Evolutionary conservation across 805 yeast species (phyloP), one percentile per base, ranked within the genome.

Genomic region (Tetrapisispora nanseiensis): DNA sequence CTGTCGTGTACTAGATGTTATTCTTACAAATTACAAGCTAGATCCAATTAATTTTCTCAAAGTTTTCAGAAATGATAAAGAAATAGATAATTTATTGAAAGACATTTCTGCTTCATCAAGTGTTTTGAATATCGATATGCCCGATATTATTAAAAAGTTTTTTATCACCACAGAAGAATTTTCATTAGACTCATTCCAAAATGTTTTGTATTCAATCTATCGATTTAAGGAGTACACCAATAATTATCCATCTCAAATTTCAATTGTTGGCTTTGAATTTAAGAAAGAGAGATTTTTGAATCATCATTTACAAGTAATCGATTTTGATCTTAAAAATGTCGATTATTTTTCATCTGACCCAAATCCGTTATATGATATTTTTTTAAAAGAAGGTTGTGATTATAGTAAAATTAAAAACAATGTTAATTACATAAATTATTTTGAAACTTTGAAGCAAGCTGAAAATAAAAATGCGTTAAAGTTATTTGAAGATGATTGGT

Each of bases 181-280:
- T 56, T 86, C 95, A 0, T 63, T 86, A 31, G 95, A 85, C 58
- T 82, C 92, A 1, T 80, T 80, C 55, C 94, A 85, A 54, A 85
- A 85, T 57, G 72, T 84, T 6, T 46, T 82, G 3, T 82, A 76
- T 57, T 75, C 82, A 48, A 49, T 81, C 2, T 66, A 73, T 28
- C 62, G 76, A 40, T 83, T 69, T 54, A 57, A 70, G 24, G 77
- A 79, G 48, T 45, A 69, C 2, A 56, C 63, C 3, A 65, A 68
- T 0, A 19, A 8, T 1, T 80, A 71, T 46, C 94, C 95, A 0
- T 34, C 50, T 0, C 49, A 49, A 2, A 63, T 84, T 3, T 73
- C 77, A 0, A 68, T 86, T 3, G 74, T 78, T 3, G 92, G 95
- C 2, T 83, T 83, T 56, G 86, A 78, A 35, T 86, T 86, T 61